A percentile compares a stretch with the other conserved stretches of the same genome.
phyloP scores from a whole-genome alignment of 257 asterid genomes.

The Petunia secreta region DNA sequence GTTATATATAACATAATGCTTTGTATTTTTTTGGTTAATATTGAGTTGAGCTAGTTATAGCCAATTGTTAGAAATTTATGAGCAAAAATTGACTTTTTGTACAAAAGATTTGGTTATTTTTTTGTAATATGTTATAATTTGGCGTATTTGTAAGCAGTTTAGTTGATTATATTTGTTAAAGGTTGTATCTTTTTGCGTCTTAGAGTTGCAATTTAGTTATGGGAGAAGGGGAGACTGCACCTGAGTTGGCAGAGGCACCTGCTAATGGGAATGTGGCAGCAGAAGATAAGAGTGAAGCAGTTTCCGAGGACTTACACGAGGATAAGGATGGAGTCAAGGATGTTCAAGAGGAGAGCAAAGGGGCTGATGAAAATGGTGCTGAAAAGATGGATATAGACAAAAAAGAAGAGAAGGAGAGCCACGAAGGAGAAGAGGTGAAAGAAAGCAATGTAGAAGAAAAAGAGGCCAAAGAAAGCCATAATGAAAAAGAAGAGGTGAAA shows the following conservation, averaged over 20 bases:
- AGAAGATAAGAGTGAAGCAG: conserved; percentile 24
- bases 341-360: conserved; percentile 32
- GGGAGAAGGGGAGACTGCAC: conserved; percentile 63
- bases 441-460: conserved; percentile 5
- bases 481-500: conserved; percentile 21
- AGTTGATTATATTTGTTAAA: neutral
- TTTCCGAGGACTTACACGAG: neutral
- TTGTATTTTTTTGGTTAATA: neutral
- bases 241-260: conserved; percentile 48
- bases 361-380: neutral
- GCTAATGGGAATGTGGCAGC: conserved; percentile 43
- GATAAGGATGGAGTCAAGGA: conserved; percentile 38
- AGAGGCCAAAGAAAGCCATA: neutral
- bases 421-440: conserved; percentile 15
- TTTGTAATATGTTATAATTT: neutral
- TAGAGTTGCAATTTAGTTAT: conserved; percentile 34
- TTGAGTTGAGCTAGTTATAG: neutral
- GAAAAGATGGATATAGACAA: conserved; percentile 30
- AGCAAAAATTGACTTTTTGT: neutral
- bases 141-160: neutral
- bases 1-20: neutral
- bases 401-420: conserved; percentile 28
- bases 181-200: neutral
- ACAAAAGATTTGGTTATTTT: neutral
- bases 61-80: neutral